Evolutionary conservation across 2,329 filamentous ascomycete species (phyloP).

Genomic region (Aureobasidium sp.): DNA sequence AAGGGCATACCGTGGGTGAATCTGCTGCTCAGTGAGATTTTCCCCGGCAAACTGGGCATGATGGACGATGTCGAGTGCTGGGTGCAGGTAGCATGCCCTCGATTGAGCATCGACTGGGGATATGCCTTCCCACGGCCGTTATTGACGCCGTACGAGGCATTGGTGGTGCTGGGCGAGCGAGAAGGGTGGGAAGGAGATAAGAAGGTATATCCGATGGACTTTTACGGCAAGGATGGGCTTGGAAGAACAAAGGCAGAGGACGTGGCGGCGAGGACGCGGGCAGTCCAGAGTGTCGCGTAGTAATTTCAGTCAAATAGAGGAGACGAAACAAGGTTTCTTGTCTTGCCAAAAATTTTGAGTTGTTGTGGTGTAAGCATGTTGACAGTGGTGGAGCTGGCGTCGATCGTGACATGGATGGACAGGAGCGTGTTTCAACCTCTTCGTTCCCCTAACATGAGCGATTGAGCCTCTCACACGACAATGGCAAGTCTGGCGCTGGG

Average conservation of each 20-base stretch:
- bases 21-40: slow-evolving; percentile 86
- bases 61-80: slow-evolving; percentile 94
- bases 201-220: slow-evolving; percentile 83
- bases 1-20: slow-evolving; percentile 76
- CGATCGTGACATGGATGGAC: neutral
- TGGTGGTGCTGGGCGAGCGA: slow-evolving; percentile 75
- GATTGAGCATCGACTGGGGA: slow-evolving; percentile 96
- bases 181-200: slow-evolving; percentile 54
- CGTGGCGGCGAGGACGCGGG: slow-evolving; percentile 12
- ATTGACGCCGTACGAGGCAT: slow-evolving; percentile 88
- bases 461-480: neutral
- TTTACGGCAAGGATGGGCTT: slow-evolving; percentile 86
- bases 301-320: neutral
- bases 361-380: neutral
- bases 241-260: slow-evolving; percentile 60
- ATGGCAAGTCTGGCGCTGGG: slow-evolving; percentile 30
- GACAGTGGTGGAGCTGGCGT: neutral
- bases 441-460: neutral
- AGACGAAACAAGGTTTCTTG: neutral
- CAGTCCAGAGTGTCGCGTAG: slow-evolving; percentile 17
- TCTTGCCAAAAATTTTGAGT: too few species aligned
- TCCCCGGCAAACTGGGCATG: slow-evolving; percentile 87
- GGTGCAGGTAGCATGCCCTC: slow-evolving; percentile 97
- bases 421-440: slow-evolving; percentile 4
- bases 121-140: slow-evolving; percentile 88